Evolutionary conservation across 495 filamentous ascomycete species (phyloP).

Genomic region (Halenospora varia): DNA sequence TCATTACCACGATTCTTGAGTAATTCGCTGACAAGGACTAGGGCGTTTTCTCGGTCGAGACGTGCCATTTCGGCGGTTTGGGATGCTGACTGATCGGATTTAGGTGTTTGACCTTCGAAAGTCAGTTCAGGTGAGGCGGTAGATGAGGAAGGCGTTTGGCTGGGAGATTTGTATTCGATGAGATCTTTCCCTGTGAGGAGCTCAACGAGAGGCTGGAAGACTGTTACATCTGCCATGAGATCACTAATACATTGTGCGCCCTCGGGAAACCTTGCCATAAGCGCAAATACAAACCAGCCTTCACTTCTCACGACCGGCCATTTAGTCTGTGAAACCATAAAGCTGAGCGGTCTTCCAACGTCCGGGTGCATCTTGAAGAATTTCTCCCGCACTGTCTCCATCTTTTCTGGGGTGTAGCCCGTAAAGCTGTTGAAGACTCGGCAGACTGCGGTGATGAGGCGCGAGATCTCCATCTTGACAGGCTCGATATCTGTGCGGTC

Average conservation of each 20-base stretch:
- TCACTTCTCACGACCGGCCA: conserved; percentile 70
- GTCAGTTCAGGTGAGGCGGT: not conserved
- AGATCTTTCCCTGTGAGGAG: conserved; percentile 39
- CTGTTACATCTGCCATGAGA: conserved; percentile 44
- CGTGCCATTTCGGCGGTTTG: conserved; percentile 33
- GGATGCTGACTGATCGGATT: conserved; percentile 15
- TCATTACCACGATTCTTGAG: conserved; percentile 42
- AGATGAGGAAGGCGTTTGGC: not conserved
- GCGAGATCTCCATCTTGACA: conserved; percentile 70
- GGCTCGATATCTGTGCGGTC: conserved; percentile 56
- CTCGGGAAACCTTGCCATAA: conserved; percentile 53
- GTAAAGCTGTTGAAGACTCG: conserved; percentile 49
- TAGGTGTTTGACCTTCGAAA: not conserved
- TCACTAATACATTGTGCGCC: conserved; percentile 49
- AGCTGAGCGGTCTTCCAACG: conserved; percentile 50
- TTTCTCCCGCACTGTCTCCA: conserved; percentile 32
- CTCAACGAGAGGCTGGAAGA: conserved; percentile 43
- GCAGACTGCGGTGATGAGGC: conserved; percentile 60
- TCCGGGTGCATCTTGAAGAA: conserved; percentile 50
- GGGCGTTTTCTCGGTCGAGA: conserved; percentile 59
- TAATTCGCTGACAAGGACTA: conserved; percentile 58
- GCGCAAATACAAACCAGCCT: conserved; percentile 68
- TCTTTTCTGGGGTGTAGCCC: conserved; percentile 16
- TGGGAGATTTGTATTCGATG: conserved; percentile 10
- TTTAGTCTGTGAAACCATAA: conserved; percentile 62